Percentiles rank a stretch among this genome's conserved stretches.
Conservation (phyloP, 2,329 filamentous ascomycete species). For the Claviceps africana region DNA sequence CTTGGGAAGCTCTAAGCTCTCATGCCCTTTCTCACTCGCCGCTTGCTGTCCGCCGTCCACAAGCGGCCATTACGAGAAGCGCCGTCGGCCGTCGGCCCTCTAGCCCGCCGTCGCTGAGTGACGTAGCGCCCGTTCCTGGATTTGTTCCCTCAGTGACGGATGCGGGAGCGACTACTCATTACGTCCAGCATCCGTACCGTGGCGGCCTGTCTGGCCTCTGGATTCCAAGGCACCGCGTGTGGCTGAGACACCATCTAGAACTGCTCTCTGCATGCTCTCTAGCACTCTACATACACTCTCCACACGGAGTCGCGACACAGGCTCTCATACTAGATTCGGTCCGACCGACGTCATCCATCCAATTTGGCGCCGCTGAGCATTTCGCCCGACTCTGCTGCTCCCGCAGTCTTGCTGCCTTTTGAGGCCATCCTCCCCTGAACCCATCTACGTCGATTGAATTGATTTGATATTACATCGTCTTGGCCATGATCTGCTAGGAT, state of each 20-base stretch:
- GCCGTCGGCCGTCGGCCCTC: neutral
- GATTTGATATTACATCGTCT: neutral
- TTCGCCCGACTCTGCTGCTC: neutral
- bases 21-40: neutral
- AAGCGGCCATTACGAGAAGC: neutral
- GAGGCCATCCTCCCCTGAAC: neutral
- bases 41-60: neutral
- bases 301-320: neutral
- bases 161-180: conserved; percentile 6
- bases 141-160: conserved; percentile 12
- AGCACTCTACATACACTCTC: neutral
- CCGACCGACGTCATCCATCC: neutral
- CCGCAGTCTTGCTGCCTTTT: neutral
- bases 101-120: neutral
- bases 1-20: neutral
- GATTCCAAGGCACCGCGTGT: conserved; percentile 9
- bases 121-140: neutral
- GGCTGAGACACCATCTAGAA: conserved; percentile 12
- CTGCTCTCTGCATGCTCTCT: neutral
- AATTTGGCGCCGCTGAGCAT: neutral
- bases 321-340: neutral
- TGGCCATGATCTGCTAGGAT: conserved; percentile 5
- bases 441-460: neutral
- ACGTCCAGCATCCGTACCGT: conserved; percentile 2
- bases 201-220: conserved; percentile 1